Percentiles rank a stretch among this genome's conserved stretches.
Evolutionary conservation across 257 asterid genomes (phyloP).

Genomic region (Paulownia fortunei): DNA sequence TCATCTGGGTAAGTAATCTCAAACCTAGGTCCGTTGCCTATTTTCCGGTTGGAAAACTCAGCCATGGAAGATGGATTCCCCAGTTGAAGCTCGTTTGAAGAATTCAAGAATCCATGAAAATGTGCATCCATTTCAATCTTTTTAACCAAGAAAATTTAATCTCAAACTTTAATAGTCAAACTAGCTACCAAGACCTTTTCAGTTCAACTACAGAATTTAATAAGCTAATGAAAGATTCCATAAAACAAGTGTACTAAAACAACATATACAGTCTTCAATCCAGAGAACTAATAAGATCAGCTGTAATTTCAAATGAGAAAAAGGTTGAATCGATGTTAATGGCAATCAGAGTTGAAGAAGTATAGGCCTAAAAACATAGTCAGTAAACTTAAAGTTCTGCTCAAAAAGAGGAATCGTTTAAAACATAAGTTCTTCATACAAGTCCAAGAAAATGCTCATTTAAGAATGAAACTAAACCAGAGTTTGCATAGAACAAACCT

Average conservation of each 20-base stretch:
- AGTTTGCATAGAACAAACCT: not conserved
- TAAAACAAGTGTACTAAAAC: too few species aligned
- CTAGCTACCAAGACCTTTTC: not conserved
- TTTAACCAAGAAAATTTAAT: not conserved
- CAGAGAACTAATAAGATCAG: too few species aligned
- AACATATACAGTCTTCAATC: not conserved
- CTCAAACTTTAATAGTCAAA: not conserved
- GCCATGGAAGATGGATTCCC: conserved; percentile 41
- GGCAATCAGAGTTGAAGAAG: too few species aligned
- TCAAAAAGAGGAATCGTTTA: too few species aligned
- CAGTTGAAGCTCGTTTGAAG: conserved; percentile 34
- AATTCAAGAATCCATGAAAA: conserved; percentile 37
- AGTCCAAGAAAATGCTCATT: not conserved
- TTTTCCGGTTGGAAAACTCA: conserved; percentile 29
- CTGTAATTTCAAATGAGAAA: too few species aligned
- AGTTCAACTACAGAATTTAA: not conserved
- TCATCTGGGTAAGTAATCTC: too few species aligned
- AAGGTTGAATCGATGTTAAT: too few species aligned
- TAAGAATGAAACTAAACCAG: not conserved
- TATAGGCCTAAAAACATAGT: too few species aligned
- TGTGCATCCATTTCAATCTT: conserved; percentile 51
- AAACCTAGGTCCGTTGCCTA: conserved; percentile 19
- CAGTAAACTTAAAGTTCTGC: too few species aligned
- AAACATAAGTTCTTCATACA: not conserved
- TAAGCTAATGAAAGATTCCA: not conserved